Evolutionary conservation across 148 eudicot species (phyloP).

Genomic region (Hydrangea macrophylla): DNA sequence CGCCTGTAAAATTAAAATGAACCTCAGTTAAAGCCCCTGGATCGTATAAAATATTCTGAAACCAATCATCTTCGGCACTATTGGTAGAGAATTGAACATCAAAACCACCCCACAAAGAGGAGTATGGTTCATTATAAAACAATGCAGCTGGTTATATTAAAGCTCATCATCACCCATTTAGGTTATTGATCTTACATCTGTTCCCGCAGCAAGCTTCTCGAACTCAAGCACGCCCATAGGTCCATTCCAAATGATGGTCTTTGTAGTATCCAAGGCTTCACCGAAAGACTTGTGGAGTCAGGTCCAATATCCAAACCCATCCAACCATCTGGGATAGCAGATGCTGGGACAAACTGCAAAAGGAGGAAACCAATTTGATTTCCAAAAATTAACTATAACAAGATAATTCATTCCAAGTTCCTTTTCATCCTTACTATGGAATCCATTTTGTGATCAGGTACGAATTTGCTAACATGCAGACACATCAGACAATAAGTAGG

Average conservation of each 20-base stretch:
- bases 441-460: neutral
- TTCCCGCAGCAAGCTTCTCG: conserved; percentile 49
- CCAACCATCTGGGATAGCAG: conserved; percentile 50
- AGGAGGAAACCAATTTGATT: neutral
- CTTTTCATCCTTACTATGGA: neutral
- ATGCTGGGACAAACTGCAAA: conserved; percentile 38
- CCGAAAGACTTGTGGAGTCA: conserved; percentile 40
- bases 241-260: conserved; percentile 50
- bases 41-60: no score
- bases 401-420: neutral
- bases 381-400: neutral
- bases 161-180: no score
- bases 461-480: no score
- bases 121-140: neutral
- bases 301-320: conserved; percentile 57
- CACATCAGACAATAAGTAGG: no score
- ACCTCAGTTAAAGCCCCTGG: neutral
- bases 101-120: neutral
- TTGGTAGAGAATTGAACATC: neutral
- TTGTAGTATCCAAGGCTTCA: conserved; percentile 41
- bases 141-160: neutral
- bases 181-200: conserved; percentile 50
- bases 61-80: no score
- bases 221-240: conserved; percentile 52
- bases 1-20: conserved; percentile 34